These are phyloP conservation scores for Stephanodiscus triporus DNA, from an alignment of 108 stramenopile species.

Conservation along the genomic window DNA sequence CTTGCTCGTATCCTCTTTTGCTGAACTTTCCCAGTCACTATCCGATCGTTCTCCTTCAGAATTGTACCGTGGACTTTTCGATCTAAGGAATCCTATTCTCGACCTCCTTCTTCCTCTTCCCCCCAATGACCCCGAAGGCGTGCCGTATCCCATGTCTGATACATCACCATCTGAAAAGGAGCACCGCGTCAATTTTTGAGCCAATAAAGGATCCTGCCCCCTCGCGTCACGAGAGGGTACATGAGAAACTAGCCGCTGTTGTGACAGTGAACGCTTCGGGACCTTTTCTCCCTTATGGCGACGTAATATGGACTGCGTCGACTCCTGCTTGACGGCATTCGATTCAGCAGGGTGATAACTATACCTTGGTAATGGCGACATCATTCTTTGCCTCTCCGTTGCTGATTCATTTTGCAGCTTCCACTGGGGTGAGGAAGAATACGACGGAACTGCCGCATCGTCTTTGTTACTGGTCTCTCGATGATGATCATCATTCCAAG, in stretches of 20 bases:
- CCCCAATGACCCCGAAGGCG: neutral
- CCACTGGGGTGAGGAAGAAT: neutral
- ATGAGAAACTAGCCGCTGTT: constrained; percentile 4
- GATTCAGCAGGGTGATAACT: neutral
- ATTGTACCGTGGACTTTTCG: constrained; percentile 11
- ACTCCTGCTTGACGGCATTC: neutral
- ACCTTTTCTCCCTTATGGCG: neutral
- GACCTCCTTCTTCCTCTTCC: too few species aligned
- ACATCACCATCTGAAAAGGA: constrained; percentile 15
- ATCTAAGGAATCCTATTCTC: constrained; percentile 4
- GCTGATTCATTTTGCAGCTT: neutral
- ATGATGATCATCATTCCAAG: constrained; percentile 17
- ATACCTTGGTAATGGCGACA: neutral
- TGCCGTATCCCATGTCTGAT: constrained; percentile 11
- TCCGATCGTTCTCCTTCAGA: constrained; percentile 35
- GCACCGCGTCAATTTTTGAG: neutral
- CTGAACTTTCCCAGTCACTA: constrained; percentile 18
- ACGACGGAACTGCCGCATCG: neutral
- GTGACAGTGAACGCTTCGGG: neutral
- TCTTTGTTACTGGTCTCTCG: neutral
- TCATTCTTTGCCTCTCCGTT: neutral
- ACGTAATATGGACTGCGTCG: neutral
- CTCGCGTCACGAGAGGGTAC: constrained; percentile 5
- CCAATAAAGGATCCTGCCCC: neutral
- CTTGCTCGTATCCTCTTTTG: neutral